Percentiles rank a stretch among this genome's conserved stretches.
Evolutionary conservation across 2,329 filamentous ascomycete species (phyloP).

Genomic region (Colletotrichum chlorophyti): DNA sequence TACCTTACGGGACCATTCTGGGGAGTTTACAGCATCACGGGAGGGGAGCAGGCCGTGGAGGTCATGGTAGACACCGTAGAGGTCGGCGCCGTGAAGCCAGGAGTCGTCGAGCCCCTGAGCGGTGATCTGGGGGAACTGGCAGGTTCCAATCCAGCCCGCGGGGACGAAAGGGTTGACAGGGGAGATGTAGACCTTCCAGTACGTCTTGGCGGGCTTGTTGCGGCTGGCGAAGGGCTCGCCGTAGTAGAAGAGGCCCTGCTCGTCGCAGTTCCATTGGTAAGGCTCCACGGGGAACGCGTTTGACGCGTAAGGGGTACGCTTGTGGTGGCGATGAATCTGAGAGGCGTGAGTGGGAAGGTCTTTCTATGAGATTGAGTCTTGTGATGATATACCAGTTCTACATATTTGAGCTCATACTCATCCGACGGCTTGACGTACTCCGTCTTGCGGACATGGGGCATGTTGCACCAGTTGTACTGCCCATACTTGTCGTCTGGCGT

Average conservation of each 20-base stretch:
- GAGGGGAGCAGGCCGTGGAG: slow-evolving; percentile 71
- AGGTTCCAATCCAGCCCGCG: slow-evolving; percentile 74
- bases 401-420: slow-evolving; percentile 74
- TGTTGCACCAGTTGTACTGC: slow-evolving; percentile 84
- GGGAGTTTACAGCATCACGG: slow-evolving; percentile 37
- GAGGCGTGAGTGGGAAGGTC: background rate
- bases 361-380: background rate
- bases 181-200: slow-evolving; percentile 70
- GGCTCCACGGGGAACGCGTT: slow-evolving; percentile 80
- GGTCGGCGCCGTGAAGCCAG: slow-evolving; percentile 76
- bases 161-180: slow-evolving; percentile 71
- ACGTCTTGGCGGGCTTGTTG: slow-evolving; percentile 56
- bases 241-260: slow-evolving; percentile 74
- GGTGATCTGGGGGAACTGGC: slow-evolving; percentile 84
- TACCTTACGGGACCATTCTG: slow-evolving; percentile 52
- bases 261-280: slow-evolving; percentile 76
- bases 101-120: slow-evolving; percentile 74
- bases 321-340: slow-evolving; percentile 84
- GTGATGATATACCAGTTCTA: slow-evolving; percentile 69
- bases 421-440: slow-evolving; percentile 65
- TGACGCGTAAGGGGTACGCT: slow-evolving; percentile 79
- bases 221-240: slow-evolving; percentile 62
- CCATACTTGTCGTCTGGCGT: slow-evolving; percentile 64
- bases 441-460: slow-evolving; percentile 76
- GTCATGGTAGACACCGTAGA: slow-evolving; percentile 78